A percentile compares a stretch with the other conserved stretches of the same genome.
These are phyloP conservation scores for Colletotrichum plurivorum DNA, from an alignment of 2,329 filamentous ascomycete genomes.

Conservation along the genomic window DNA sequence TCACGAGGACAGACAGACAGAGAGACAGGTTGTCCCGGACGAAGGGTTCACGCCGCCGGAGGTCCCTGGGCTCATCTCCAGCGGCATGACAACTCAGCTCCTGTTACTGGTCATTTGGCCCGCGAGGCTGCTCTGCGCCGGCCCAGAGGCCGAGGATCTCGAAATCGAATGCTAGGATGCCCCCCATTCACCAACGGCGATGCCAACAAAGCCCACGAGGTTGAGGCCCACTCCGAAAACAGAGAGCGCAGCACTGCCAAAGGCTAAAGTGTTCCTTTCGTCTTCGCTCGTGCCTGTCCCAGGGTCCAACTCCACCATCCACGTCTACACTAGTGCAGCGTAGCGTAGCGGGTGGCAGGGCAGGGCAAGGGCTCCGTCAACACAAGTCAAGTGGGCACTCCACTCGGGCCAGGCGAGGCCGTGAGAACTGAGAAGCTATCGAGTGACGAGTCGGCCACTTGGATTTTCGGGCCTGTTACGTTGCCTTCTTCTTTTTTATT, in stretches of 20 bases:
- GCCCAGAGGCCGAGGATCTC: slow-evolving; percentile 8
- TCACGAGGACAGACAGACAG: slow-evolving; percentile 28
- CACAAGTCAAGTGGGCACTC: slow-evolving; percentile 12
- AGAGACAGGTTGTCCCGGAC: slow-evolving; percentile 11
- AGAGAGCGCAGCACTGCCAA: slow-evolving; percentile 12
- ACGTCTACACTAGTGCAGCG: neutral
- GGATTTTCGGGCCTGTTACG: slow-evolving; percentile 12
- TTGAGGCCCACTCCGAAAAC: slow-evolving; percentile 22
- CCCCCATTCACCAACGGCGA: slow-evolving; percentile 4
- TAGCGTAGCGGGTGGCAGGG: slow-evolving; percentile 24
- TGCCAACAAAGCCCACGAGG: slow-evolving; percentile 23
- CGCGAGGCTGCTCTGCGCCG: slow-evolving; percentile 11
- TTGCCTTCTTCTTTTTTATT: neutral
- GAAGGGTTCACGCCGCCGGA: slow-evolving; percentile 20
- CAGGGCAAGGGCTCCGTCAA: slow-evolving; percentile 21
- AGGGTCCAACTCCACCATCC: slow-evolving; percentile 37
- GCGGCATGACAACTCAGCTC: slow-evolving; percentile 33
- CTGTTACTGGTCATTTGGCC: slow-evolving; percentile 16
- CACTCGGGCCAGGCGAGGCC: slow-evolving; percentile 22
- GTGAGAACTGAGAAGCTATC: neutral
- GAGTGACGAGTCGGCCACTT: slow-evolving; percentile 5
- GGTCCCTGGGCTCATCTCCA: neutral
- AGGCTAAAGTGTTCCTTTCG: slow-evolving; percentile 20
- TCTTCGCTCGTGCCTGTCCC: slow-evolving; percentile 23
- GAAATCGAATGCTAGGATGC: slow-evolving; percentile 1